Evolutionary conservation across 495 filamentous ascomycete species (phyloP).

Genomic region (Mytilinidion resinicola): DNA sequence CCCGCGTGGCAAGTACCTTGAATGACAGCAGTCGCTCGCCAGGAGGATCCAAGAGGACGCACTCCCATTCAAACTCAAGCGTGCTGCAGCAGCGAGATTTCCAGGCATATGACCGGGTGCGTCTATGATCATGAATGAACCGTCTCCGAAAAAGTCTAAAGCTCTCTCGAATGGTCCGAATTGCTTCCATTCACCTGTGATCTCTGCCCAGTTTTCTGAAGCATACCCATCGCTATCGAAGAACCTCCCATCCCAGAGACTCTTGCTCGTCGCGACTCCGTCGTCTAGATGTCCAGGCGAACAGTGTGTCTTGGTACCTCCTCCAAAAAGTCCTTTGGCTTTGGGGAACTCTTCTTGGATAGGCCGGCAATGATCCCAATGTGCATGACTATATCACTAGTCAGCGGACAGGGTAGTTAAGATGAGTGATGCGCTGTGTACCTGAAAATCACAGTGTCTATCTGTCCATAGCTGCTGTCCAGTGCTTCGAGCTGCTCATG

Average conservation of each 20-base stretch:
- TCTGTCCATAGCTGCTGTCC: constrained; percentile 5
- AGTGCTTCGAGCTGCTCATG: constrained; percentile 15
- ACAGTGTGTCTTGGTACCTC: constrained; percentile 17
- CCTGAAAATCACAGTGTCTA: constrained; percentile 25
- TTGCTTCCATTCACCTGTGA: constrained; percentile 16
- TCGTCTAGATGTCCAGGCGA: constrained; percentile 20
- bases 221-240: constrained; percentile 18
- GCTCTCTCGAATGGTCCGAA: constrained; percentile 34
- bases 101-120: constrained; percentile 32
- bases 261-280: background rate
- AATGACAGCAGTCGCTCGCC: constrained; percentile 25
- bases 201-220: constrained; percentile 19
- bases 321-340: constrained; percentile 20
- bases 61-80: background rate
- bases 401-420: background rate
- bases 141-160: constrained; percentile 32
- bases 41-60: constrained; percentile 19
- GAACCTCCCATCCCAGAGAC: constrained; percentile 21
- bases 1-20: constrained; percentile 4
- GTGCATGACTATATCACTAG: constrained; percentile 14
- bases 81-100: constrained; percentile 26
- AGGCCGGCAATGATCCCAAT: constrained; percentile 26
- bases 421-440: background rate
- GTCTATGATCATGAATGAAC: constrained; percentile 35
- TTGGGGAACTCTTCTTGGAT: constrained; percentile 23